These are phyloP conservation scores for Ganoderma sinense DNA, from an alignment of 1,284 basidiomycete genomes.

Conservation along the genomic window DNA sequence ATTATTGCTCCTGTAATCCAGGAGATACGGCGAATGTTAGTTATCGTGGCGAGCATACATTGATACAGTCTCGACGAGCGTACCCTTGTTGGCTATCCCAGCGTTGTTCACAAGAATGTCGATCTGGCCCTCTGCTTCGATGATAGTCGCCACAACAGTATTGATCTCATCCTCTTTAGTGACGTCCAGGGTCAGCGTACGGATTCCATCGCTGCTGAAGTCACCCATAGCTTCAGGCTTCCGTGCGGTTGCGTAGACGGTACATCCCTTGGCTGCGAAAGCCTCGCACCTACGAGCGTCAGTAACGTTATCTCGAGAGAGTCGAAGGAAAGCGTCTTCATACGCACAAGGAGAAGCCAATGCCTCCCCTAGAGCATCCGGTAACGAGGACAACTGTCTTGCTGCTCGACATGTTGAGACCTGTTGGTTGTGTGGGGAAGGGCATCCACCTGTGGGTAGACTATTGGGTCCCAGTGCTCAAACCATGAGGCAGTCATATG, in stretches of 20 bases:
- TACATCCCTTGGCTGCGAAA: slow-evolving; percentile 42
- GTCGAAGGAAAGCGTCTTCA: background rate
- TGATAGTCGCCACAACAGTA: slow-evolving; percentile 32
- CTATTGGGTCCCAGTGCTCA: background rate
- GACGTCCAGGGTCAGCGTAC: slow-evolving; percentile 39
- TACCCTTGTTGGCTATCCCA: slow-evolving; percentile 38
- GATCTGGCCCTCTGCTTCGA: slow-evolving; percentile 35
- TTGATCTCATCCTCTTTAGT: slow-evolving; percentile 37
- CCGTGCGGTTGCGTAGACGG: slow-evolving; percentile 48
- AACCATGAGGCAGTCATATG: background rate
- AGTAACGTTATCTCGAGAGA: background rate
- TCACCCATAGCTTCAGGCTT: slow-evolving; percentile 41
- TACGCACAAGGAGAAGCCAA: slow-evolving; percentile 51
- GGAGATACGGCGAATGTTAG: background rate
- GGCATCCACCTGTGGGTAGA: background rate
- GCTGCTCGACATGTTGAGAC: slow-evolving; percentile 6
- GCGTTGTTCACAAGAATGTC: slow-evolving; percentile 42
- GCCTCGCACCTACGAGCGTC: slow-evolving; percentile 39
- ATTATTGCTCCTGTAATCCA: slow-evolving; percentile 60
- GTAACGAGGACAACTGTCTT: slow-evolving; percentile 66
- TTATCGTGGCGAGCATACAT: background rate
- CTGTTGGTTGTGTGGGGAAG: slow-evolving; percentile 4
- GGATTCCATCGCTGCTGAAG: slow-evolving; percentile 37
- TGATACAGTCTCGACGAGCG: slow-evolving; percentile 4
- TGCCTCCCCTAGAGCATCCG: slow-evolving; percentile 74